Conservation (phyloP, 306 rosid species). For the Lathyrus oleraceus region DNA sequence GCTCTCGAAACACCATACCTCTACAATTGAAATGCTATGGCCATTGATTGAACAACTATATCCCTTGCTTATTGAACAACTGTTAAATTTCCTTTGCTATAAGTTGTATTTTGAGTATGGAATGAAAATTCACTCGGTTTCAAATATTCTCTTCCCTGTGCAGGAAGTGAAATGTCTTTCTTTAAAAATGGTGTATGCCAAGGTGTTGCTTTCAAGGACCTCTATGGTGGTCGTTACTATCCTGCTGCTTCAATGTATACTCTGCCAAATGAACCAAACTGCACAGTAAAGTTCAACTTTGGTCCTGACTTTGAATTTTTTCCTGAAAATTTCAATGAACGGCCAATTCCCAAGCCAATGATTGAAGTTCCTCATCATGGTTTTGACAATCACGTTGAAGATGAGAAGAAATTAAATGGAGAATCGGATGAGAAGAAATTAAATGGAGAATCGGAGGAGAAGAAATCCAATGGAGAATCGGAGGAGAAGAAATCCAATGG, state of each 20-base stretch:
- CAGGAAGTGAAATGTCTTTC: conserved; percentile 94
- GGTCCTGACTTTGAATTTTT: conserved; percentile 85
- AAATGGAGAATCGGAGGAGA: not conserved
- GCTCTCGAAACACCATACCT: not conserved
- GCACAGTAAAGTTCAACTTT: conserved; percentile 89
- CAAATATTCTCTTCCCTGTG: conserved; percentile 36
- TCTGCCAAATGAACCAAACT: conserved; percentile 86
- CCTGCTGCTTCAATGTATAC: conserved; percentile 98
- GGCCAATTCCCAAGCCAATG: conserved; percentile 80
- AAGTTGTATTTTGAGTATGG: conserved; percentile 27
- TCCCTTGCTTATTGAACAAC: conserved; percentile 14
- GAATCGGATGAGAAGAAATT: conserved; percentile 58
- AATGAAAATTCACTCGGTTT: conserved; percentile 23
- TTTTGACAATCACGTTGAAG: conserved; percentile 69
- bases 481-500: not conserved
- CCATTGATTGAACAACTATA: conserved; percentile 14
- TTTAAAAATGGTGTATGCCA: conserved; percentile 86
- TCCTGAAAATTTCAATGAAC: conserved; percentile 62
- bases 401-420: conserved; percentile 61
- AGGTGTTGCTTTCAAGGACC: conserved; percentile 88
- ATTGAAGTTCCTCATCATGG: conserved; percentile 80
- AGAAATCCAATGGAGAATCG: not conserved
- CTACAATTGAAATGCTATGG: not conserved
- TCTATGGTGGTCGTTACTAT: conserved; percentile 86
- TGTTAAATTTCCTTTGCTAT: conserved; percentile 20